Percentiles rank a stretch among this genome's conserved stretches.
phyloP scores from a whole-genome alignment of 2,329 filamentous ascomycete species.

The Pseudogymnoascus sp. region DNA sequence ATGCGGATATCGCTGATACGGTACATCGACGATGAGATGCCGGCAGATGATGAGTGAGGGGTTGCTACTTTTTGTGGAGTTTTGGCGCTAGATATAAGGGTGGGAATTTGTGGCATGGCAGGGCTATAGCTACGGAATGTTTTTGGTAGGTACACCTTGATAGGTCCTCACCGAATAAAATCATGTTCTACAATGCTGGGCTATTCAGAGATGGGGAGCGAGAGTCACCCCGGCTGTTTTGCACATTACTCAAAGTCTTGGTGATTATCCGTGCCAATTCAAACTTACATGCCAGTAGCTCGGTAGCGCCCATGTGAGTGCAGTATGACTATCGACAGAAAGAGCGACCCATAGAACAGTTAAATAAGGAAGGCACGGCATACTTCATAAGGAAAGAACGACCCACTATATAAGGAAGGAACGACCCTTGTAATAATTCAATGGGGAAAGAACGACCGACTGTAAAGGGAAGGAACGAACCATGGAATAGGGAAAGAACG shows the following conservation, averaged over 20 bases:
- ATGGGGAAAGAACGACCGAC: background rate
- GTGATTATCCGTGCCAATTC: background rate
- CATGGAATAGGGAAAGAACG: background rate
- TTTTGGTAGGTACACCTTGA: background rate
- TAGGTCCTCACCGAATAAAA: background rate
- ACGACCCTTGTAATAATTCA: background rate
- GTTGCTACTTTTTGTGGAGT: background rate
- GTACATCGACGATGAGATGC: constrained; percentile 96
- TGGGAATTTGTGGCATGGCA: background rate
- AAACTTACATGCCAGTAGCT: background rate
- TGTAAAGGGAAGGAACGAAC: background rate
- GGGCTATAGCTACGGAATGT: background rate
- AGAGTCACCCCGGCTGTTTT: background rate
- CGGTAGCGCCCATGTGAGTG: background rate
- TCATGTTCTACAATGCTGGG: background rate
- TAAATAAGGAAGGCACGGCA: no score
- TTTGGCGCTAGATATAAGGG: constrained; percentile 2
- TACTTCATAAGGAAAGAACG: background rate
- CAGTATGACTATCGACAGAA: no score
- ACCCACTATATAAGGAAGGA: background rate
- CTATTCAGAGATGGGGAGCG: background rate
- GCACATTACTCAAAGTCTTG: background rate
- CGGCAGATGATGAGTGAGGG: constrained; percentile 82
- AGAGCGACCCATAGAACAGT: no score
- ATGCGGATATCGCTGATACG: constrained; percentile 88